Percentiles rank a stretch among this genome's conserved stretches.
These are phyloP conservation scores for Blastocystis sp. DNA, from an alignment of 352 stramenopile genomes.

Conservation along the genomic window DNA sequence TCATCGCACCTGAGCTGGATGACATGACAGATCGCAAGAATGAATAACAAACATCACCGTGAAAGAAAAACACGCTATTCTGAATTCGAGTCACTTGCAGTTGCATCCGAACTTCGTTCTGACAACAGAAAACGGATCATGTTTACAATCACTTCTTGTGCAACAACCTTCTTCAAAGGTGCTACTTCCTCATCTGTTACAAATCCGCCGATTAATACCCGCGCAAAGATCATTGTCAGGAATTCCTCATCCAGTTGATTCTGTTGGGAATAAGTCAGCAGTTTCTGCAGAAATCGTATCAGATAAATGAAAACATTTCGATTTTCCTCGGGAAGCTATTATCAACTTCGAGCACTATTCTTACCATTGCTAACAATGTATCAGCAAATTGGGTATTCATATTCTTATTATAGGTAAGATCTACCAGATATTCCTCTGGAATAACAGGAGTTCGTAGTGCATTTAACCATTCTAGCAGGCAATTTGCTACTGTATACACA, in stretches of 20 bases:
- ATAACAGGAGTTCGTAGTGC: slow-evolving; percentile 5
- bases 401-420: neutral
- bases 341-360: neutral
- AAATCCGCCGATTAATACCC: slow-evolving; percentile 7
- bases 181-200: neutral
- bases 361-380: slow-evolving; percentile 51
- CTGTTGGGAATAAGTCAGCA: neutral
- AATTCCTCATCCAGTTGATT: slow-evolving; percentile 44
- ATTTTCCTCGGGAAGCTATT: slow-evolving; percentile 42
- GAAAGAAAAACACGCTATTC: slow-evolving; percentile 29
- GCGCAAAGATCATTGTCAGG: slow-evolving; percentile 51
- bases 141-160: slow-evolving; percentile 28
- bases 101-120: neutral
- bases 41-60: slow-evolving; percentile 18
- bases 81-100: slow-evolving; percentile 20
- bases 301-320: slow-evolving; percentile 66
- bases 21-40: slow-evolving; percentile 35
- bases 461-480: slow-evolving; percentile 27
- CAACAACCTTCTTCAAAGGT: neutral
- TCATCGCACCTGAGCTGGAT: neutral
- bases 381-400: slow-evolving; percentile 1
- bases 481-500: slow-evolving; percentile 1
- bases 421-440: neutral
- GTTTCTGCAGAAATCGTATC: slow-evolving; percentile 60
- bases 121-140: slow-evolving; percentile 58